phyloP scores from a whole-genome alignment of 768 basidiomycete species.

The Boletus insuetus region DNA sequence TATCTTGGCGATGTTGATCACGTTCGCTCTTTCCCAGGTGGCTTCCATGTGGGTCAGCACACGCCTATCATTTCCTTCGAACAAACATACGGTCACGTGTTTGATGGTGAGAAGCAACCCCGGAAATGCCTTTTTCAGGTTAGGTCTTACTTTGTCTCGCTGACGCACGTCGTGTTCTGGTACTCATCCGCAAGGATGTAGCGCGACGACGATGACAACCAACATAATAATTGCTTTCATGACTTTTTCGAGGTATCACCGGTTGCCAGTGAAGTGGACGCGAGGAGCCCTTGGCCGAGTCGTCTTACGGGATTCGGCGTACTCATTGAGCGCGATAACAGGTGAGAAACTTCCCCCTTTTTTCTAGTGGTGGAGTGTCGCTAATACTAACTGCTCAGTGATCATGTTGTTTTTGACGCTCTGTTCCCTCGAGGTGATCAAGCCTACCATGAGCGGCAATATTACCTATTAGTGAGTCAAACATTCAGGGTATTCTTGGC shows the following conservation, averaged over 20 bases:
- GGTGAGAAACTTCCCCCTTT: slow-evolving; percentile 3
- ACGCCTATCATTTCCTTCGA: slow-evolving; percentile 3
- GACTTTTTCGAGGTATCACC: slow-evolving; percentile 18
- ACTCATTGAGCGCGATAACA: slow-evolving; percentile 6
- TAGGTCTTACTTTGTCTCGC: not conserved
- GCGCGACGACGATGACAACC: slow-evolving; percentile 19
- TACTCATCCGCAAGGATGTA: not conserved
- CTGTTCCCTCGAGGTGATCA: slow-evolving; percentile 8
- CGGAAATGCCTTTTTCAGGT: slow-evolving; percentile 21
- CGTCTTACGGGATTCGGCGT: slow-evolving; percentile 18
- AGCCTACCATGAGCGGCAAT: slow-evolving; percentile 16
- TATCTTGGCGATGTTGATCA: slow-evolving; percentile 8
- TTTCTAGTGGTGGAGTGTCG: not conserved
- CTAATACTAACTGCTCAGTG: slow-evolving; percentile 3
- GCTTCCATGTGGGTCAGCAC: slow-evolving; percentile 21
- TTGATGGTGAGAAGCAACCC: slow-evolving; percentile 10
- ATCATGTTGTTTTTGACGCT: slow-evolving; percentile 21
- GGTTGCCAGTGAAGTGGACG: slow-evolving; percentile 10
- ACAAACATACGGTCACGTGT: slow-evolving; percentile 15
- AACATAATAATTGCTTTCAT: slow-evolving; percentile 13
- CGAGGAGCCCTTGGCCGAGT: not conserved
- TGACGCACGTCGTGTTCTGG: not conserved
- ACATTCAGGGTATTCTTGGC: not conserved
- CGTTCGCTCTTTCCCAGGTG: slow-evolving; percentile 7
- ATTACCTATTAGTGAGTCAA: slow-evolving; percentile 19